Percentiles rank a stretch among this genome's conserved stretches.
Conservation (phyloP, 345 rosid genomes). For the Sonneratia caseolaris region DNA sequence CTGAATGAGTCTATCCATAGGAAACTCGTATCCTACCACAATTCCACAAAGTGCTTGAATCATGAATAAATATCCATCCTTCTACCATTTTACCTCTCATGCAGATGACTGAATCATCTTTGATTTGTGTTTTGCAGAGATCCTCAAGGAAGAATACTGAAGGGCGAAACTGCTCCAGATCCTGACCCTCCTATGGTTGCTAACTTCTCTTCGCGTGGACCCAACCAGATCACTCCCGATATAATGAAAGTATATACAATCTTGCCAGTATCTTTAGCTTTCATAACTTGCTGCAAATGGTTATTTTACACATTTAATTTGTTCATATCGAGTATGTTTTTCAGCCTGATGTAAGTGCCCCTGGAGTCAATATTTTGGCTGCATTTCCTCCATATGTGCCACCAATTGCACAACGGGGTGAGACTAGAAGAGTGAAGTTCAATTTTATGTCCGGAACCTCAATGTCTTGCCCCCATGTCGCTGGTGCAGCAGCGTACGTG, state of each 20-base stretch:
- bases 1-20: not conserved
- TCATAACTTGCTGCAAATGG: not conserved
- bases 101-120: not conserved
- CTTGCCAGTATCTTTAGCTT: not conserved
- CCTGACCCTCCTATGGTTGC: constrained; percentile 25
- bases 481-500: constrained; percentile 29
- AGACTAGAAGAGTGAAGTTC: not conserved
- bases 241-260: constrained; percentile 17
- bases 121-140: constrained; percentile 2
- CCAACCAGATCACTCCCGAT: constrained; percentile 15
- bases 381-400: not conserved
- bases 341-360: not conserved
- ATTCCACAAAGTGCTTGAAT: not conserved
- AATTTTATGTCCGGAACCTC: constrained; percentile 5
- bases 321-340: not conserved
- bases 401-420: not conserved
- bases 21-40: not conserved
- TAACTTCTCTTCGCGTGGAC: constrained; percentile 37
- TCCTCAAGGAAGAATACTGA: constrained; percentile 24
- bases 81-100: not conserved
- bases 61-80: not conserved
- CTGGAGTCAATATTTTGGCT: not conserved
- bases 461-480: constrained; percentile 11
- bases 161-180: constrained; percentile 20
- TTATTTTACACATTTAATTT: not conserved